Evolutionary conservation across 805 yeast species (phyloP).

Genomic region (Zygosaccharomyces gambellarensis): DNA sequence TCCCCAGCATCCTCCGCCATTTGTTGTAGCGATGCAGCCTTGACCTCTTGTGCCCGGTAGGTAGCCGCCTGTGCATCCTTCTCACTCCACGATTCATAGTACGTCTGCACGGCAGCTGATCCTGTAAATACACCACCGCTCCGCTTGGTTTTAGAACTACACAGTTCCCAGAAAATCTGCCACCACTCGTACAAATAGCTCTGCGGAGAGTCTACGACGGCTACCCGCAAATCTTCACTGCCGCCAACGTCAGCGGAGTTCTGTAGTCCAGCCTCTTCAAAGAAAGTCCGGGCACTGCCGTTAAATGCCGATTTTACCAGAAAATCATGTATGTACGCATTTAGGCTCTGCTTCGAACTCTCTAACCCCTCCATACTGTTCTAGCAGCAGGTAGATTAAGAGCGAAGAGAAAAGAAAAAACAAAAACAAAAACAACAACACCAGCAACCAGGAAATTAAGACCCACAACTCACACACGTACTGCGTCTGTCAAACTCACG

Average conservation of each 20-base stretch:
- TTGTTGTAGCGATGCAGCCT: conserved; percentile 44
- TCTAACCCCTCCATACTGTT: neutral
- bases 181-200: conserved; percentile 93
- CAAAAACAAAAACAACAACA: too few relatives aligned
- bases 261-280: conserved; percentile 65
- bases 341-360: conserved; percentile 48
- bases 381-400: too few relatives aligned
- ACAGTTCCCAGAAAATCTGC: conserved; percentile 93
- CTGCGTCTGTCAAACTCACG: neutral
- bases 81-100: conserved; percentile 62
- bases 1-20: conserved; percentile 38
- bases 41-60: conserved; percentile 38
- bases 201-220: conserved; percentile 65
- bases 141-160: conserved; percentile 69
- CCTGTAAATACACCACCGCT: conserved; percentile 36
- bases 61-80: conserved; percentile 52
- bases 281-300: conserved; percentile 69
- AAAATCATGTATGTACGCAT: conserved; percentile 85
- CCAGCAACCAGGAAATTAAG: neutral
- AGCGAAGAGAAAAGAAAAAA: too few relatives aligned
- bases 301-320: conserved; percentile 66
- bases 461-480: neutral
- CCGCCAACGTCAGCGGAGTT: conserved; percentile 11
- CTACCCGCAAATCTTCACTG: neutral
- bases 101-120: conserved; percentile 61